phyloP scores from a whole-genome alignment of 345 rosid genomes.

The Raphanus sativus region DNA sequence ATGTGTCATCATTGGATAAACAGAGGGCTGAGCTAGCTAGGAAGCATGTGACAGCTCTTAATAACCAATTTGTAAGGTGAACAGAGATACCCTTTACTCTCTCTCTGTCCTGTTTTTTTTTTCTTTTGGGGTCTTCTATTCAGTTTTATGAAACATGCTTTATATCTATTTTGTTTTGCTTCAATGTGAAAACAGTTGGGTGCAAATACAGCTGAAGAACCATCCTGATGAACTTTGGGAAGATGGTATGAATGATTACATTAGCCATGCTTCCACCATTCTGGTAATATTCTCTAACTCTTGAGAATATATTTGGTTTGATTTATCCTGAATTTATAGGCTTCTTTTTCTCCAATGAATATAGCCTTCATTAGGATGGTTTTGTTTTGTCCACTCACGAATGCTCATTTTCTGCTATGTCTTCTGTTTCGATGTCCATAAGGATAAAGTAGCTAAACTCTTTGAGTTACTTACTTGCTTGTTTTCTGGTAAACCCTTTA shows the following conservation, averaged over 20 bases:
- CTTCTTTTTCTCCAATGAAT: neutral
- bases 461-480: neutral
- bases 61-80: constrained; percentile 91
- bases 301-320: neutral
- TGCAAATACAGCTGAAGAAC: constrained; percentile 82
- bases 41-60: constrained; percentile 91
- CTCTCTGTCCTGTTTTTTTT: too few species aligned
- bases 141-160: neutral
- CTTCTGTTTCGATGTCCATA: neutral
- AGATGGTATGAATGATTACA: constrained; percentile 80
- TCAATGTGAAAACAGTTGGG: constrained; percentile 66
- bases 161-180: constrained; percentile 18
- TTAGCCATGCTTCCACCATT: constrained; percentile 71
- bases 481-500: neutral
- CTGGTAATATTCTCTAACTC: constrained; percentile 45
- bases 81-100: neutral
- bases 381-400: neutral
- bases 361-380: neutral
- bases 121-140: neutral
- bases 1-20: constrained; percentile 42
- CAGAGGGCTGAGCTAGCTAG: constrained; percentile 68
- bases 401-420: neutral
- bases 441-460: neutral
- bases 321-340: neutral
- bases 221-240: constrained; percentile 99